These are phyloP conservation scores for Elsinoe arachidis DNA, from an alignment of 2,329 filamentous ascomycete species.

Conservation along the genomic window DNA sequence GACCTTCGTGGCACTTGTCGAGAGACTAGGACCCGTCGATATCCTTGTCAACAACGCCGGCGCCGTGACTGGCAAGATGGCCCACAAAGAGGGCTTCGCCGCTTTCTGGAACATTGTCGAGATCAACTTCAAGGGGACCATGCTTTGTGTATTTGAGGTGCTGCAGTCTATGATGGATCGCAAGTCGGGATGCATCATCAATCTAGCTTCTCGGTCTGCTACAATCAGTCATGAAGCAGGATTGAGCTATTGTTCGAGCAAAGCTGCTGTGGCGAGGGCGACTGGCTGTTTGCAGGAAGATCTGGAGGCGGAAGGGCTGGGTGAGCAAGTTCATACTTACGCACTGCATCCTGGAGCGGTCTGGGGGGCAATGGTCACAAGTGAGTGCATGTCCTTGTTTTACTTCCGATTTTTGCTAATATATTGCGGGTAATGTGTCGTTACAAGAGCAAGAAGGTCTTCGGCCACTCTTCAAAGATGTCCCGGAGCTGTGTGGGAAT, in stretches of 20 bases:
- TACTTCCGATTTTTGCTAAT: neutral
- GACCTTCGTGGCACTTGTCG: neutral
- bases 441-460: neutral
- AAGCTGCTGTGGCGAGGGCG: neutral
- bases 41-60: slow-evolving; percentile 12
- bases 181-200: neutral
- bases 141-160: neutral
- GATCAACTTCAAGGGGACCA: neutral
- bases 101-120: neutral
- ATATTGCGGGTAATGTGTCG: neutral
- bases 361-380: neutral
- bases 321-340: neutral
- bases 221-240: neutral
- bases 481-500: neutral
- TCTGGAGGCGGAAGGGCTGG: neutral
- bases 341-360: neutral
- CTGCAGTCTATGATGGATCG: neutral
- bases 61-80: neutral
- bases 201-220: neutral
- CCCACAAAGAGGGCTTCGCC: neutral
- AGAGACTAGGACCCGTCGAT: neutral
- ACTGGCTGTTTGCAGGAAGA: neutral
- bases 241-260: neutral
- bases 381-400: neutral
- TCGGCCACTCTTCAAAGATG: neutral